Evolutionary conservation across 1,284 basidiomycete species (phyloP).

Genomic region (Cryptococcus jaspeensis): DNA sequence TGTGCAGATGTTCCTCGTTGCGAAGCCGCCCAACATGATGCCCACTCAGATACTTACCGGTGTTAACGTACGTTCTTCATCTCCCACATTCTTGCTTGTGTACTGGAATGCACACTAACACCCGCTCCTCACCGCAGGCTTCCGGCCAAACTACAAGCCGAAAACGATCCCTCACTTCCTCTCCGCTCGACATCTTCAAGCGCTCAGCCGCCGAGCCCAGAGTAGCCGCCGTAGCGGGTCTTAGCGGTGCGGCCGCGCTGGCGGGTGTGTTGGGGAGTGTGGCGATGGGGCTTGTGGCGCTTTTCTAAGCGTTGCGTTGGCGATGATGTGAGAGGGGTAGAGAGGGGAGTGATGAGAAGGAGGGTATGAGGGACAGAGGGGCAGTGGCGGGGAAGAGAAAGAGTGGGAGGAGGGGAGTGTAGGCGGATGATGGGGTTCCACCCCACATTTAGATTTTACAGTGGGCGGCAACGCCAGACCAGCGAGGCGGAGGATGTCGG

Average conservation of each 20-base stretch:
- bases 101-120: conserved; percentile 1
- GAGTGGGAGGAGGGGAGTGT: too few relatives aligned
- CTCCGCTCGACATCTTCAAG: conserved; percentile 26
- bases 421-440: too few relatives aligned
- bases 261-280: conserved; percentile 6
- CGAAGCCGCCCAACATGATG: conserved; percentile 52
- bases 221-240: neutral
- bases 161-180: conserved; percentile 27
- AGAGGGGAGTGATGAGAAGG: too few relatives aligned
- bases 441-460: too few relatives aligned
- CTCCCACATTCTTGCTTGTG: neutral
- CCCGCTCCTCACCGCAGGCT: conserved; percentile 14
- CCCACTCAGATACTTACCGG: conserved; percentile 50
- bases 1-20: conserved; percentile 43
- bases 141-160: conserved; percentile 33
- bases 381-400: too few relatives aligned
- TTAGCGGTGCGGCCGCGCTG: neutral
- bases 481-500: too few relatives aligned
- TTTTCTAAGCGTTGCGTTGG: conserved; percentile 5
- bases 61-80: conserved; percentile 40
- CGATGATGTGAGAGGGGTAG: too few relatives aligned
- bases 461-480: too few relatives aligned
- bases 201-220: conserved; percentile 26
- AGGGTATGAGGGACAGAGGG: too few relatives aligned
- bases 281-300: conserved; percentile 6